phyloP scores from a whole-genome alignment of 2,329 filamentous ascomycete species.

The Neofusicoccum sp. region DNA sequence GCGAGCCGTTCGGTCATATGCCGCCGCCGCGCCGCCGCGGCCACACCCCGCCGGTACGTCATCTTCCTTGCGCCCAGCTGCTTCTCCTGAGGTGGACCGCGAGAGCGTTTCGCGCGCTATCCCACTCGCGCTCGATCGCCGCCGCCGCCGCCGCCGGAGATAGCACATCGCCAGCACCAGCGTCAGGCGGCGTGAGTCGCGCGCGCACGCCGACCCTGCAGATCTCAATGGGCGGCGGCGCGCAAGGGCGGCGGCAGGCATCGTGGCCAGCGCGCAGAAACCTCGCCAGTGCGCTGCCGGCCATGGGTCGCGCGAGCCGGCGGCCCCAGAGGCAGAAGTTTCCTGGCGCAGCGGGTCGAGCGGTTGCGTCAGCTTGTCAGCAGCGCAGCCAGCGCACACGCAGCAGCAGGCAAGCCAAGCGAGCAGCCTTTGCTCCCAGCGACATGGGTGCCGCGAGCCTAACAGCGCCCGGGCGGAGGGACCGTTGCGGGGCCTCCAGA shows the following conservation, averaged over 20 bases:
- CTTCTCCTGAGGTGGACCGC: conserved; percentile 7
- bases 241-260: too few relatives aligned
- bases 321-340: neutral
- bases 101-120: conserved; percentile 11
- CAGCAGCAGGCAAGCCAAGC: conserved; percentile 8
- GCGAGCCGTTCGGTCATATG: conserved; percentile 13
- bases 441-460: neutral
- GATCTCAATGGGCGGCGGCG: conserved; percentile 9
- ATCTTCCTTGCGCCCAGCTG: conserved; percentile 12
- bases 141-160: neutral
- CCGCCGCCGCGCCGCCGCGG: neutral
- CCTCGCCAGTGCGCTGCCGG: conserved; percentile 3
- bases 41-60: conserved; percentile 13
- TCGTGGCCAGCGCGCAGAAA: too few relatives aligned
- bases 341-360: neutral
- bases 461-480: neutral
- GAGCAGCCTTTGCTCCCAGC: conserved; percentile 4
- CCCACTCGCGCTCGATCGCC: conserved; percentile 1
- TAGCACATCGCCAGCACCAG: conserved; percentile 11
- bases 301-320: conserved; percentile 3
- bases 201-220: conserved; percentile 10
- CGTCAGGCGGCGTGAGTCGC: conserved; percentile 4
- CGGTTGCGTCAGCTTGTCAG: conserved; percentile 18
- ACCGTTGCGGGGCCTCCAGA: conserved; percentile 14
- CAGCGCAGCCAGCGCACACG: conserved; percentile 5